Percentiles rank a stretch among this genome's conserved stretches.
phyloP scores from a whole-genome alignment of 2,329 filamentous ascomycete genomes.

The Colletotrichum australisinense region DNA sequence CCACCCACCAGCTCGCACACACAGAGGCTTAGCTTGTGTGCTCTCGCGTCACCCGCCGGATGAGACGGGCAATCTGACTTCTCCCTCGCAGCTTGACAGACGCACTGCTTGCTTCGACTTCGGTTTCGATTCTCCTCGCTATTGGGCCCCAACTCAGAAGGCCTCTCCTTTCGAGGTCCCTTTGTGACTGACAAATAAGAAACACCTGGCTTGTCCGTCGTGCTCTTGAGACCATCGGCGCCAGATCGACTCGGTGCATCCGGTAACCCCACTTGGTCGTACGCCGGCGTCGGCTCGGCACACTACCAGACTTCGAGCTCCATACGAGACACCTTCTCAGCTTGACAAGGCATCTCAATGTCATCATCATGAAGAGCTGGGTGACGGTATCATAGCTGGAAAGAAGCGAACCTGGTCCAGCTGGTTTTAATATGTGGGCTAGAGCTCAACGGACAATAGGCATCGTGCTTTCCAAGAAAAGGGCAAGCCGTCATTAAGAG shows the following conservation, averaged over 20 bases:
- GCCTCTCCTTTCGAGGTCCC: background rate
- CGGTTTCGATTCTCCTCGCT: background rate
- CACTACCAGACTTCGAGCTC: background rate
- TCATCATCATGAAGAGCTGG: slow-evolving; percentile 17
- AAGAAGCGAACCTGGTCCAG: background rate
- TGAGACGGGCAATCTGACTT: background rate
- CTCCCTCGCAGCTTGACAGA: slow-evolving; percentile 9
- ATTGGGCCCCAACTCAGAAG: background rate
- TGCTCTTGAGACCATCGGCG: background rate
- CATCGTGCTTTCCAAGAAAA: background rate
- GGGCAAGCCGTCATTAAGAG: background rate
- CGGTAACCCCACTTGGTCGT: slow-evolving; percentile 18
- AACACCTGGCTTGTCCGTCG: background rate
- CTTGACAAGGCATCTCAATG: background rate
- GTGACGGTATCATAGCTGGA: background rate
- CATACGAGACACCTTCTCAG: background rate
- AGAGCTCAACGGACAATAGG: background rate
- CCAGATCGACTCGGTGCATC: slow-evolving; percentile 24
- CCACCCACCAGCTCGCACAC: slow-evolving; percentile 1
- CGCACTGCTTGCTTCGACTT: background rate
- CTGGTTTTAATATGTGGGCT: background rate
- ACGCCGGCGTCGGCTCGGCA: slow-evolving; percentile 18
- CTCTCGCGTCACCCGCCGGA: slow-evolving; percentile 17
- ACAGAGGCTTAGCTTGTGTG: slow-evolving; percentile 17
- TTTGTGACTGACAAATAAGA: slow-evolving; percentile 21